Evolutionary conservation across 2,329 filamentous ascomycete species (phyloP).

Genomic region (Plectosphaerella plurivora): DNA sequence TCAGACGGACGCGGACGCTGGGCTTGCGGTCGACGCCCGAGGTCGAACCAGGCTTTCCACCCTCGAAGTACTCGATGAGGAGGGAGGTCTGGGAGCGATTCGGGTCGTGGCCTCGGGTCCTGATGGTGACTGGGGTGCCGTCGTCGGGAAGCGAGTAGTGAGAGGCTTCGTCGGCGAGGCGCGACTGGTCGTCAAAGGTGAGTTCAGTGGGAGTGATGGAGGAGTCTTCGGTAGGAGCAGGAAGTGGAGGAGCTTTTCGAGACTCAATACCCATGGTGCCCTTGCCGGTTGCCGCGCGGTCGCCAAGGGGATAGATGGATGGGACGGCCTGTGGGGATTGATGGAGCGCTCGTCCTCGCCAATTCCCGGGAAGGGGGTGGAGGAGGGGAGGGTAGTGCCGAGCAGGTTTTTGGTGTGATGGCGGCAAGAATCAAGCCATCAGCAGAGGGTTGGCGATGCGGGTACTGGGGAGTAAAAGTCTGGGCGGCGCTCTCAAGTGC

Average conservation of each 20-base stretch:
- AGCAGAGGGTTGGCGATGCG: not conserved
- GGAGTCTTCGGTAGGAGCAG: conserved; percentile 73
- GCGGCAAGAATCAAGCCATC: conserved; percentile 1
- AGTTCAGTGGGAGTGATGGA: conserved; percentile 61
- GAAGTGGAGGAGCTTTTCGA: conserved; percentile 61
- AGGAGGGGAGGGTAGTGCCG: not conserved
- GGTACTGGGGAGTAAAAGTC: not conserved
- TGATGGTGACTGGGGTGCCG: conserved; percentile 88
- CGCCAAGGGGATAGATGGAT: conserved; percentile 7
- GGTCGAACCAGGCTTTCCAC: conserved; percentile 53
- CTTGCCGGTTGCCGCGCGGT: conserved; percentile 7
- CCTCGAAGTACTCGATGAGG: conserved; percentile 93
- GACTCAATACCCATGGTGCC: conserved; percentile 50
- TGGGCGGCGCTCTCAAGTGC: not conserved
- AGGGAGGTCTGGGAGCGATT: conserved; percentile 80
- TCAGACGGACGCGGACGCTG: conserved; percentile 75
- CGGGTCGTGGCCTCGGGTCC: conserved; percentile 60
- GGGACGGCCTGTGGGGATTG: conserved; percentile 7
- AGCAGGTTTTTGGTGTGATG: not conserved
- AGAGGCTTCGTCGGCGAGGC: conserved; percentile 64
- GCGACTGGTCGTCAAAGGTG: conserved; percentile 53
- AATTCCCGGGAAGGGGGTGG: conserved; percentile 8
- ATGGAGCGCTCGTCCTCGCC: conserved; percentile 12
- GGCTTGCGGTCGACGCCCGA: conserved; percentile 65
- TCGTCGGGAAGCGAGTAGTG: conserved; percentile 80